phyloP scores from a whole-genome alignment of 257 asterid species.

The Knoxia roxburghii region DNA sequence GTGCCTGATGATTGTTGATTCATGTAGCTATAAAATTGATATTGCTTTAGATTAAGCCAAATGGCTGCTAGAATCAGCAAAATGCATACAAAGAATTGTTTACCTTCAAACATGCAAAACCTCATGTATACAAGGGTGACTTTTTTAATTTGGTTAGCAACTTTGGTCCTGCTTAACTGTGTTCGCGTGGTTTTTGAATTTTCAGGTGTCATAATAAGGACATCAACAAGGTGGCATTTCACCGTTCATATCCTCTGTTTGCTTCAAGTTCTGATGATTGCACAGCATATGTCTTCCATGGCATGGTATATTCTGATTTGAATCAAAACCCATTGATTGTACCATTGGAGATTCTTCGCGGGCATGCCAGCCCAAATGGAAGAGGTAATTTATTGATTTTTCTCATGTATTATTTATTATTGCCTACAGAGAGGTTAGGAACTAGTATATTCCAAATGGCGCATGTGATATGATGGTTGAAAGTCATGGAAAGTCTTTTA shows the following conservation, averaged over 20 bases:
- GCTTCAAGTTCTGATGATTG: conserved; percentile 90
- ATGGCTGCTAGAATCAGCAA: not conserved
- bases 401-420: not conserved
- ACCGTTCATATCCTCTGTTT: conserved; percentile 84
- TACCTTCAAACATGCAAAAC: not conserved
- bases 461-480: not conserved
- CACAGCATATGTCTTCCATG: conserved; percentile 84
- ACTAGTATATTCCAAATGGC: too few species aligned
- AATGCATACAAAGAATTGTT: too few species aligned
- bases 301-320: conserved; percentile 91
- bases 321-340: conserved; percentile 83
- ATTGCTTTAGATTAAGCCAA: not conserved
- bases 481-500: not conserved
- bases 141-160: not conserved
- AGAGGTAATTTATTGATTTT: conserved; percentile 46
- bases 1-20: not conserved
- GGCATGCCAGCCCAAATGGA: conserved; percentile 68
- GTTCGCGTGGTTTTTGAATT: conserved; percentile 12
- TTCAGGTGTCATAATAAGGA: conserved; percentile 81
- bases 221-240: conserved; percentile 71
- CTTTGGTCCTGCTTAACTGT: not conserved
- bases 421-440: too few species aligned
- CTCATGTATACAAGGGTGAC: not conserved
- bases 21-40: not conserved
- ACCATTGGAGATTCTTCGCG: conserved; percentile 86